Evolutionary conservation across 805 yeast genomes (phyloP).

Genomic region (fission yeast (Schizosaccharomyces pombe)): DNA sequence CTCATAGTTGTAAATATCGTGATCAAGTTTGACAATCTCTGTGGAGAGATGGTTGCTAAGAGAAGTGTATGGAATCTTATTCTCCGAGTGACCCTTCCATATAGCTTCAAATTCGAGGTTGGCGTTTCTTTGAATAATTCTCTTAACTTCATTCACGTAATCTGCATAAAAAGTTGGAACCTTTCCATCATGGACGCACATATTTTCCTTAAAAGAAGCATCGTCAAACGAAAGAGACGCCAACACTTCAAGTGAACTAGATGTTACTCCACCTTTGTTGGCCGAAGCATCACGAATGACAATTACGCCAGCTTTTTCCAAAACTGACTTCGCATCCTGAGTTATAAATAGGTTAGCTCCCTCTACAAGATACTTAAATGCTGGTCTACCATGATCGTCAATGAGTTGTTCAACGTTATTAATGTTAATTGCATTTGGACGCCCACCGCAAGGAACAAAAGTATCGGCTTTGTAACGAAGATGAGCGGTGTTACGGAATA

Average conservation of each 20-base stretch:
- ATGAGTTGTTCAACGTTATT: conserved; percentile 53
- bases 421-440: conserved; percentile 87
- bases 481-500: conserved; percentile 80
- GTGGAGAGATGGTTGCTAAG: conserved; percentile 65
- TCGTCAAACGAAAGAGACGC: conserved; percentile 86
- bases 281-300: conserved; percentile 91
- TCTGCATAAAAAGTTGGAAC: conserved; percentile 53
- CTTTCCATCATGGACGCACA: conserved; percentile 38
- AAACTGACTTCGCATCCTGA: conserved; percentile 68
- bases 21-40: conserved; percentile 65
- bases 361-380: conserved; percentile 76
- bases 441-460: conserved; percentile 96
- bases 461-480: conserved; percentile 40
- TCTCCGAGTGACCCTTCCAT: conserved; percentile 48
- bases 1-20: conserved; percentile 40
- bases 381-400: conserved; percentile 42
- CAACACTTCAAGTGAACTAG: conserved; percentile 82
- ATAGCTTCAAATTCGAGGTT: conserved; percentile 62
- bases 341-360: conserved; percentile 94
- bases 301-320: conserved; percentile 70
- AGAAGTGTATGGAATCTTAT: conserved; percentile 34
- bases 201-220: conserved; percentile 48
- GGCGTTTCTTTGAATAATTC: conserved; percentile 54
- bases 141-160: conserved; percentile 73
- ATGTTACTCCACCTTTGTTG: conserved; percentile 95